Evolutionary conservation across 164 flowering plant species (phyloP).

Genomic region (Liriodendron chinense): DNA sequence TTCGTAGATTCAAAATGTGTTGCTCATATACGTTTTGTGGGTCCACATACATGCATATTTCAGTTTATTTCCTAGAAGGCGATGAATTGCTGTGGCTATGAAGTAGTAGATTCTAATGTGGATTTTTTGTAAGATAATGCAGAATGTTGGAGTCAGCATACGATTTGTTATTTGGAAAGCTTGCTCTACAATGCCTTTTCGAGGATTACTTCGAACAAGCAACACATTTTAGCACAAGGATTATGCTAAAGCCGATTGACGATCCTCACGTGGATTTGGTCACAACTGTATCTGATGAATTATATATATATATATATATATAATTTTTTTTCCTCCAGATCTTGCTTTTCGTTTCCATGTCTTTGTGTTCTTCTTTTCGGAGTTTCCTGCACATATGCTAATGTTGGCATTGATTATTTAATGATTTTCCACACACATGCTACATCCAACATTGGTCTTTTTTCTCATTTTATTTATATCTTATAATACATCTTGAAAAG

Average conservation of each 20-base stretch:
- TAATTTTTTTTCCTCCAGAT: not conserved
- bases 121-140: conserved; percentile 18
- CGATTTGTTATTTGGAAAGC: conserved; percentile 79
- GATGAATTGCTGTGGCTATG: not conserved
- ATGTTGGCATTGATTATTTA: not conserved
- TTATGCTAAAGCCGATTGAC: conserved; percentile 89
- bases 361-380: not conserved
- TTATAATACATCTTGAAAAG: not conserved
- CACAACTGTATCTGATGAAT: conserved; percentile 66
- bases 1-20: too few species aligned
- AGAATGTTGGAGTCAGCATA: conserved; percentile 96
- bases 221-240: conserved; percentile 60
- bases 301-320: too few species aligned
- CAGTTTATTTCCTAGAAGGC: not conserved
- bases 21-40: too few species aligned
- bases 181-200: conserved; percentile 79
- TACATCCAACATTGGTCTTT: not conserved
- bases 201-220: conserved; percentile 91
- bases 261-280: conserved; percentile 90
- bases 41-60: too few species aligned
- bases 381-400: not conserved
- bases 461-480: not conserved
- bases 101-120: not conserved
- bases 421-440: not conserved
- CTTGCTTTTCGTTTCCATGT: not conserved